phyloP scores from a whole-genome alignment of 306 rosid genomes.

The Prunus mira region DNA sequence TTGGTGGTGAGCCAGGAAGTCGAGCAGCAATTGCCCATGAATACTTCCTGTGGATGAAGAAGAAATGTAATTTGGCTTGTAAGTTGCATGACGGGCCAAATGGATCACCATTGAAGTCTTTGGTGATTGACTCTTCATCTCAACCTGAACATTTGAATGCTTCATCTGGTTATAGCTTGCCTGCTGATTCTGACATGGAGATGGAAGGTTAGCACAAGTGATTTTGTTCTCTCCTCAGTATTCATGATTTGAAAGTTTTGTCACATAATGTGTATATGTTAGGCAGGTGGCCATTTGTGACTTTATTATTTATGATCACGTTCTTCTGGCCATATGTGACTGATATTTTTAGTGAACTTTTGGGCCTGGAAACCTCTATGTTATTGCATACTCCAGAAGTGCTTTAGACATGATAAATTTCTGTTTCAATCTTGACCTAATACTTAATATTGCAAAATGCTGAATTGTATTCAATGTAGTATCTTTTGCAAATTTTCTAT shows the following conservation, averaged over 20 bases:
- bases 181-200: conserved; percentile 91
- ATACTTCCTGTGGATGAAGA: conserved; percentile 60
- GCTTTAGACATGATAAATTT: neutral
- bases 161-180: conserved; percentile 36
- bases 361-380: neutral
- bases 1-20: conserved; percentile 60
- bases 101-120: conserved; percentile 21
- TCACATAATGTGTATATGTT: neutral
- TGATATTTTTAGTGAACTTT: neutral
- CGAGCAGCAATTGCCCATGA: conserved; percentile 43
- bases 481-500: neutral
- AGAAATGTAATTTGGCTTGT: conserved; percentile 39
- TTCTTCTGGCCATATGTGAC: neutral
- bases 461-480: neutral
- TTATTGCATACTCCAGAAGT: neutral
- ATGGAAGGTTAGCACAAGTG: conserved; percentile 69
- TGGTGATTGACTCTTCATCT: conserved; percentile 16
- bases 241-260: neutral
- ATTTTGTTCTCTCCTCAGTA: conserved; percentile 12
- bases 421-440: neutral
- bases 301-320: neutral
- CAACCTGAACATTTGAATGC: conserved; percentile 25
- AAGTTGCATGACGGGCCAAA: conserved; percentile 26
- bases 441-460: neutral
- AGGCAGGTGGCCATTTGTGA: neutral